Base-by-base conservation (phyloP, 2,329 filamentous ascomycete species). In the Leptographium procerum region DNA sequence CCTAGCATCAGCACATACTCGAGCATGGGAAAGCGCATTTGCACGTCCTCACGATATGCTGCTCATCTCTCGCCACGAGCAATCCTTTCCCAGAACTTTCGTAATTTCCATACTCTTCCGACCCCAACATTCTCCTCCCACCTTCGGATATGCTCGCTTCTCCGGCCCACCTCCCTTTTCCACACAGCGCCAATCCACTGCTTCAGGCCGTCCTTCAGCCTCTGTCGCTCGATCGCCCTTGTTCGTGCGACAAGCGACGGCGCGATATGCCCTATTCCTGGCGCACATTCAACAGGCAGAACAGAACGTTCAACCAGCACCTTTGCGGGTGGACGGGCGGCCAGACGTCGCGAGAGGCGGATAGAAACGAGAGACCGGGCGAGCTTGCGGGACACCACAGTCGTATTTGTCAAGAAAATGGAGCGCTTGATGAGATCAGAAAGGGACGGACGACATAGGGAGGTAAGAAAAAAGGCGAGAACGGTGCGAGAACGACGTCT, bases 381-480 rank as follows among this genome's bases (percentile, higher is more conserved):
- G 3, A 89, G 77, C 26, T 77, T 75, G 24, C 84, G 80, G 4
- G 85, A 86, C 28, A 85, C 78, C 52, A 85, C 76, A 36, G 85
- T 81, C 16, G 83, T 88, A 57, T 79, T 75, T 47, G 84, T 86
- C 48, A 88, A 71, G 70, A 88, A 86, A 66, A 89, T 88, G 68
- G 76, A 79, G 47, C 84, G 79, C 26, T 75, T 70, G 56, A 85
- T 83, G 16, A 88, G 82, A 58, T 86, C 81, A 43, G 80, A 70
- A 2, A 85, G 73, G 4, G 81, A 78, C 2, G 85, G 83, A 9
- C 83, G 78, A 31, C 74, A 77, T 5, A 83, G 77, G 7, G 79
- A 79, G 9, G 73, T 72, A 13, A 89, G 75, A 34, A 83, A 73
- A 19, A 78, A 77, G 5, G 78, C 75, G 4, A 89, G 77, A 4